phyloP scores from a whole-genome alignment of 2,329 filamentous ascomycete species.

The Verticillium albo-atrum region DNA sequence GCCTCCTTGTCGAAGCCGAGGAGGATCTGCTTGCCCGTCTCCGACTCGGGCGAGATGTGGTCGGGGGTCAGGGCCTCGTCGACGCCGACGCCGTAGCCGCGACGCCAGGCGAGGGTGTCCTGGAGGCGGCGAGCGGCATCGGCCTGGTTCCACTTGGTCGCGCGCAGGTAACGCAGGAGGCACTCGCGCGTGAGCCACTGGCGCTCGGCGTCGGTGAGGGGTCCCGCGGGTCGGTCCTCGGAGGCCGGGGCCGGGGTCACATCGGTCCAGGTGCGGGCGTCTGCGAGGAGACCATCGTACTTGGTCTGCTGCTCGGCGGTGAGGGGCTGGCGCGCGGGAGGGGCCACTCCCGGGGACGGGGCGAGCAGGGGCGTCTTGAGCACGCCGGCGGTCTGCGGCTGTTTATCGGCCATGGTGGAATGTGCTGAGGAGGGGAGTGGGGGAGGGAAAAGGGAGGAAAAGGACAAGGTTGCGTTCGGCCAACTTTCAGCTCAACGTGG shows the following conservation, averaged over 20 bases:
- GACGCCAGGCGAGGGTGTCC: conserved; percentile 79
- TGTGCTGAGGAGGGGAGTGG: background rate
- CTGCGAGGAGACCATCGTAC: conserved; percentile 71
- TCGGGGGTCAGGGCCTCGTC: conserved; percentile 69
- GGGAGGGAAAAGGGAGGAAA: background rate
- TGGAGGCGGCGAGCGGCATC: conserved; percentile 76
- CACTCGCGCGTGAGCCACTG: conserved; percentile 93
- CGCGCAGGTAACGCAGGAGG: conserved; percentile 85
- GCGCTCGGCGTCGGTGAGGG: conserved; percentile 73
- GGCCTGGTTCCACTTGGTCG: conserved; percentile 80
- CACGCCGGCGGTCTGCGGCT: background rate
- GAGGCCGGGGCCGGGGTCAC: conserved; percentile 57
- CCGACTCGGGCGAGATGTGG: conserved; percentile 89
- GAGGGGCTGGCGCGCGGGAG: conserved; percentile 53
- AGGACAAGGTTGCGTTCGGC: too few relatives aligned
- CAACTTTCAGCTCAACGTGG: background rate
- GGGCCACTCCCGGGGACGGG: conserved; percentile 54
- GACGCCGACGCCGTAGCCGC: conserved; percentile 72
- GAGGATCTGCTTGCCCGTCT: conserved; percentile 92
- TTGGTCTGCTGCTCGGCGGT: conserved; percentile 75
- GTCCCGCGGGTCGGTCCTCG: conserved; percentile 54
- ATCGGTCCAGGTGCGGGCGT: conserved; percentile 66
- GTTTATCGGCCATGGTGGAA: background rate
- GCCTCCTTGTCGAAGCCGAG: conserved; percentile 81
- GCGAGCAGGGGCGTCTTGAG: conserved; percentile 52